Conservation (phyloP, 257 asterid species). For the Linaria vulgaris region DNA sequence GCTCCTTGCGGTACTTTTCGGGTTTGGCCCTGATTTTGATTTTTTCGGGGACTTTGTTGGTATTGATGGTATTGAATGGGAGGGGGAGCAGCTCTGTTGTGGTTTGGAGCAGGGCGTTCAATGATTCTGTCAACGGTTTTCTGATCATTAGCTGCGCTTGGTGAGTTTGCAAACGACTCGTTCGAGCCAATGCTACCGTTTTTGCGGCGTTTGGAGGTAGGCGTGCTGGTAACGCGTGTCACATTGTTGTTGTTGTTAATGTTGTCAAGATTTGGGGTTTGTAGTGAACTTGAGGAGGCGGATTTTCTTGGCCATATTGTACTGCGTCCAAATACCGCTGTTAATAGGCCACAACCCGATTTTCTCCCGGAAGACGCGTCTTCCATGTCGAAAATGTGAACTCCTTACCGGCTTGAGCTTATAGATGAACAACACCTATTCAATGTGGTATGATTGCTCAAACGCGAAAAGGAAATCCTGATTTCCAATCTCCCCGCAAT, state of each 20-base stretch:
- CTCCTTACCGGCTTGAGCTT: too few species aligned
- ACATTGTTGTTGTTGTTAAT: conserved; percentile 20
- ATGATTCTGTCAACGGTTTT: conserved; percentile 50
- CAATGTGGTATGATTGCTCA: too few species aligned
- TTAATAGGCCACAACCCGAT: conserved; percentile 76
- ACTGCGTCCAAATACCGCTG: conserved; percentile 72
- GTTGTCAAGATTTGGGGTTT: conserved; percentile 15
- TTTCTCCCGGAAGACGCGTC: conserved; percentile 59
- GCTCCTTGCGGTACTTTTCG: conserved; percentile 44
- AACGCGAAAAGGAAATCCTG: too few species aligned
- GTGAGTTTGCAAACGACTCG: conserved; percentile 12
- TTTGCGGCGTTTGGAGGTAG: conserved; percentile 4
- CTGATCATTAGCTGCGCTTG: not conserved
- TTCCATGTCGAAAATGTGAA: conserved; percentile 54
- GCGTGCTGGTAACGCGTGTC: conserved; percentile 39
- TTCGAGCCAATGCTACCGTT: conserved; percentile 14
- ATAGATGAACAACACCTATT: too few species aligned
- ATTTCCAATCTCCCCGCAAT: too few species aligned
- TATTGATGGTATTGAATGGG: conserved; percentile 32
- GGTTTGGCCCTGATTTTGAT: conserved; percentile 31
- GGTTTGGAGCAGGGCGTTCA: conserved; percentile 53
- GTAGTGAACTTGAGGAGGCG: conserved; percentile 52
- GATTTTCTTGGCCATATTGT: conserved; percentile 40
- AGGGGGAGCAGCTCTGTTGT: conserved; percentile 37
- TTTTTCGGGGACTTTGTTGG: conserved; percentile 22